A percentile compares a stretch with the other conserved stretches of the same genome.
Conservation (phyloP, 768 basidiomycete species). For the Solioccasus polychromus region DNA sequence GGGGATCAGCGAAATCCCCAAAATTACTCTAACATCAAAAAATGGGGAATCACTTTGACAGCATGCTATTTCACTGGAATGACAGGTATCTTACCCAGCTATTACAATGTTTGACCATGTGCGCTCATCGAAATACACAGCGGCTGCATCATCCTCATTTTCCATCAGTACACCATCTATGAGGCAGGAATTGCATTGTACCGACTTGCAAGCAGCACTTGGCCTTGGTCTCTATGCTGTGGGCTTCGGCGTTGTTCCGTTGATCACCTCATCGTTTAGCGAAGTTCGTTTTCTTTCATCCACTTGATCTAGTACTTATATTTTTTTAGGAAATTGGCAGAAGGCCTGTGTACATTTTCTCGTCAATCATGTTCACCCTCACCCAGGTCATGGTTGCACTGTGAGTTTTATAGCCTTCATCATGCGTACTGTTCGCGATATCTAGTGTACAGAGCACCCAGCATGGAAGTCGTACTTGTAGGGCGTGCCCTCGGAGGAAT, state of each 20-base stretch:
- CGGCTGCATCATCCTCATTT: conserved; percentile 49
- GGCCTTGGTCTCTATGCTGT: conserved; percentile 53
- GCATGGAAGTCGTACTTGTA: conserved; percentile 54
- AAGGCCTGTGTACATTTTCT: conserved; percentile 56
- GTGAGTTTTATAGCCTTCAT: conserved; percentile 13
- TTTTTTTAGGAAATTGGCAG: conserved; percentile 56
- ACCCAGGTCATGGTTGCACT: conserved; percentile 45
- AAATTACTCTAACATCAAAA: conserved; percentile 35
- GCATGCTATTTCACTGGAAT: conserved; percentile 26
- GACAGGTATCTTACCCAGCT: conserved; percentile 7
- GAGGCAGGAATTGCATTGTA: conserved; percentile 43
- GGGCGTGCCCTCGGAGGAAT: conserved; percentile 60
- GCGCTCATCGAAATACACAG: conserved; percentile 28
- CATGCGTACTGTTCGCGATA: neutral
- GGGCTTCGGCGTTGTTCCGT: conserved; percentile 59
- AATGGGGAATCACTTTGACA: conserved; percentile 41
- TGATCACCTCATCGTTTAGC: conserved; percentile 64
- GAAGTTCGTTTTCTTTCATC: conserved; percentile 33
- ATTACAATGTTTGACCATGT: neutral
- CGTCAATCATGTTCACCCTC: conserved; percentile 45
- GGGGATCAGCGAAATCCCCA: conserved; percentile 39
- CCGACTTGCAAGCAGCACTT: conserved; percentile 41
- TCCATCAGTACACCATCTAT: conserved; percentile 55
- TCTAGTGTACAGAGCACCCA: conserved; percentile 30
- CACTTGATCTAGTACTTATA: neutral